phyloP scores from a whole-genome alignment of 176 grass and related monocot species.

The Aegilops tauschii region DNA sequence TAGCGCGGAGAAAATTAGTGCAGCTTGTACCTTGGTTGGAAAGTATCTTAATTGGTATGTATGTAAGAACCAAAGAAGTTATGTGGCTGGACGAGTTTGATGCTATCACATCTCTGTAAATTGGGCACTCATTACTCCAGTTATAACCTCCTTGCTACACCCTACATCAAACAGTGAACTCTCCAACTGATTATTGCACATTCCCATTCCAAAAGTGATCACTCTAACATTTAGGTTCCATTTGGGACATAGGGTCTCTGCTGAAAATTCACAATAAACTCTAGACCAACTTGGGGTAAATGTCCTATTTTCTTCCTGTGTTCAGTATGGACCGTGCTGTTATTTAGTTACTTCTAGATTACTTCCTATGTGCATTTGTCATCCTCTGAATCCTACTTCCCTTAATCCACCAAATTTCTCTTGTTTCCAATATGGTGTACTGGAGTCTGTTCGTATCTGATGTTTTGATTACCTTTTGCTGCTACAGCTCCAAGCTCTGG shows the following conservation, averaged over 20 bases:
- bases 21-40: neutral
- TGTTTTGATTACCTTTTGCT: conserved; percentile 1
- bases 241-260: neutral
- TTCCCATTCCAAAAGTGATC: neutral
- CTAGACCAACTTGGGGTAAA: neutral
- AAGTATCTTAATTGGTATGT: neutral
- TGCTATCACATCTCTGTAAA: neutral
- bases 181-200: neutral
- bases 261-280: neutral
- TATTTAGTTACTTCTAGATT: neutral
- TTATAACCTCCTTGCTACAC: neutral
- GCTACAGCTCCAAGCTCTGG: conserved; percentile 85
- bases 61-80: neutral
- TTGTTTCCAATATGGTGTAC: neutral
- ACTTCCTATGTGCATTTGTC: neutral
- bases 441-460: neutral
- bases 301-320: neutral
- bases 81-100: neutral
- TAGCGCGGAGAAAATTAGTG: neutral
- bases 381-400: neutral
- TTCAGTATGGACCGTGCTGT: neutral
- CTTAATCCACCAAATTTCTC: neutral
- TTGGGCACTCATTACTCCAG: neutral
- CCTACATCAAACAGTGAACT: neutral
- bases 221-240: neutral